Base-by-base conservation (phyloP, 75 land plant species). In the Cunninghamia lanceolata region DNA sequence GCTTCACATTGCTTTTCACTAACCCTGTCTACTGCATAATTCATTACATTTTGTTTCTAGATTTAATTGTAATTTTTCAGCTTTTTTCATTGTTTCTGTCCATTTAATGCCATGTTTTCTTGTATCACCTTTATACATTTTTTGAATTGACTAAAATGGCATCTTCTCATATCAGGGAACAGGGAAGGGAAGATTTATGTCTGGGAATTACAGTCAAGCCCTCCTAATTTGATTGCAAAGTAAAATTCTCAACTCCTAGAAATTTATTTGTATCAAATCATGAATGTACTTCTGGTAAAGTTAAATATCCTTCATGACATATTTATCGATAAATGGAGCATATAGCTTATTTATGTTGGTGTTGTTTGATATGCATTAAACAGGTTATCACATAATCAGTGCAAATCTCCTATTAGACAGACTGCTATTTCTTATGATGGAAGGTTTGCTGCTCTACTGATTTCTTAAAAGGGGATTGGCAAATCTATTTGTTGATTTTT, bases 341-440 rank as follows among this genome's bases (percentile, higher is more conserved):
- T 40, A 34, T 11, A 32, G 30, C 40, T 21, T 28, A 85, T 84
- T 84, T 53, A 36, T 43, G 59, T 8, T 35, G n/a, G 83, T 87
- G 19, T 0, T 63, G 68, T 70, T 73, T 32, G 74, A 43, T 21
- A 71, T 70, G 38, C 25, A 46, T 86, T 82, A 52, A 82, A 75
- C 88, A 95, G 99, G 89, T 81, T 97, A 73, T 87, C 94, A 80
- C 92, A 96, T 93, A 77, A 86, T 52, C 99, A 98, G 52, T 98
- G 98, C 81, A 98, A 95, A 89, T 92, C 94, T 56, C 96, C 99
- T 71, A 91, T 98, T 54, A 91, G 99, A 84, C 98, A 96, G 87
- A 98, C 99, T 2, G 99, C 99, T 53, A 91, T 96, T 87, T 98
- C 99, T 6, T 95, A 90, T 87, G 99, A 98, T 90, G 99, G 99